These are phyloP conservation scores for Albifimbria verrucaria DNA, from an alignment of 2,329 filamentous ascomycete species.

Conservation along the genomic window DNA sequence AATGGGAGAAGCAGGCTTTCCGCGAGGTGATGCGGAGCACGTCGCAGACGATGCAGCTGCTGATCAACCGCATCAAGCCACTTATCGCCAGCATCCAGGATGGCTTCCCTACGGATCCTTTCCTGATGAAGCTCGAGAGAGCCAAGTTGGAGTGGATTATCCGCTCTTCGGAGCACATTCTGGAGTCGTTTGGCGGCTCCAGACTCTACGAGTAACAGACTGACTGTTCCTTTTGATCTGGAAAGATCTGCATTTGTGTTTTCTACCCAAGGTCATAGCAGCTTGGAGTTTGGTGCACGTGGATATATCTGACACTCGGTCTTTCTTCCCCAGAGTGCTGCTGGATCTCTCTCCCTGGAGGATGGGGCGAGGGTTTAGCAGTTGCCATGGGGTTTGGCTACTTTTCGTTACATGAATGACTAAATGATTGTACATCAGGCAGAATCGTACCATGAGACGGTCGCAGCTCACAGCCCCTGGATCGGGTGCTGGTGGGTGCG, in stretches of 20 bases:
- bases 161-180: constrained; percentile 30
- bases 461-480: too few species aligned
- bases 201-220: constrained; percentile 25
- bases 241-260: not conserved
- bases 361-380: not conserved
- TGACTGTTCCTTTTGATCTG: not conserved
- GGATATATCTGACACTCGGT: not conserved
- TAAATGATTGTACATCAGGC: not conserved
- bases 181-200: constrained; percentile 25
- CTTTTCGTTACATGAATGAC: not conserved
- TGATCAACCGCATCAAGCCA: constrained; percentile 31
- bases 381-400: not conserved
- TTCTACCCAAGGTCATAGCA: not conserved
- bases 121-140: constrained; percentile 34
- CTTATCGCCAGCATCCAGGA: constrained; percentile 31
- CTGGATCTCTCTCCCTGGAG: not conserved
- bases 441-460: too few species aligned
- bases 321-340: not conserved
- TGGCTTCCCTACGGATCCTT: constrained; percentile 35
- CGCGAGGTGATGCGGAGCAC: constrained; percentile 36
- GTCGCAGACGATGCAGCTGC: constrained; percentile 35
- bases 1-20: constrained; percentile 33
- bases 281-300: constrained; percentile 6
- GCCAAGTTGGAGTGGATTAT: constrained; percentile 38
- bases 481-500: too few species aligned